phyloP scores from a whole-genome alignment of 2,329 filamentous ascomycete genomes.

The Chaetomium globosum region DNA sequence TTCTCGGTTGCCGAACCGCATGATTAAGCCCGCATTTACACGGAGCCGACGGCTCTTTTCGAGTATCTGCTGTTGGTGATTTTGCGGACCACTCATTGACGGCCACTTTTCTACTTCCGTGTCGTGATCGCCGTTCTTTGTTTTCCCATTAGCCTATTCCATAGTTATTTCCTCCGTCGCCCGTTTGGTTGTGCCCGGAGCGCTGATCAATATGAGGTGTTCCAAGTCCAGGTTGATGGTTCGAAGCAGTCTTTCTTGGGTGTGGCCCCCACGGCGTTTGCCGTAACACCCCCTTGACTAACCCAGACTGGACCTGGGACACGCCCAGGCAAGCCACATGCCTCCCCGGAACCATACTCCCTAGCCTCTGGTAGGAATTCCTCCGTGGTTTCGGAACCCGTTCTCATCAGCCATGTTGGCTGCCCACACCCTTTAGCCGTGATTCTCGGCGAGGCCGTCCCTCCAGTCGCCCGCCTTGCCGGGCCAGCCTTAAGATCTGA shows the following conservation, averaged over 20 bases:
- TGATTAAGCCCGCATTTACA: slow-evolving; percentile 31
- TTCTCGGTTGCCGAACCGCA: slow-evolving; percentile 23
- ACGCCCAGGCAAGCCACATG: slow-evolving; percentile 3
- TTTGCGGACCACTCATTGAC: slow-evolving; percentile 10
- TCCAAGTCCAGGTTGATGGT: slow-evolving; percentile 5
- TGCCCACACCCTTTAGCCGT: slow-evolving; percentile 28
- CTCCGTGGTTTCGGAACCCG: slow-evolving; percentile 35
- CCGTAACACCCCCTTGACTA: not conserved
- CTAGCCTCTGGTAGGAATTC: slow-evolving; percentile 32
- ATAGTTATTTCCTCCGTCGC: slow-evolving; percentile 17
- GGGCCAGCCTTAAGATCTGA: slow-evolving; percentile 16
- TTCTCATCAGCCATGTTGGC: slow-evolving; percentile 27
- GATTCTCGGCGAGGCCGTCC: slow-evolving; percentile 16
- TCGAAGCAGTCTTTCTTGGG: not conserved
- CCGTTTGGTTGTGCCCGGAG: not conserved
- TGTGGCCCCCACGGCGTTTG: not conserved
- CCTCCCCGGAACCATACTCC: slow-evolving; percentile 32
- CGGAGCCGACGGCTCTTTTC: slow-evolving; percentile 14
- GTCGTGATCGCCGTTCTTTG: slow-evolving; percentile 18
- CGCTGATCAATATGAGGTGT: not conserved
- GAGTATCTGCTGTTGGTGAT: not conserved
- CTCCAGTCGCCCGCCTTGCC: slow-evolving; percentile 8
- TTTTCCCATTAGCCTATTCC: slow-evolving; percentile 27
- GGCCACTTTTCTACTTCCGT: not conserved
- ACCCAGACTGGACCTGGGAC: not conserved